Percentiles rank a stretch among this genome's conserved stretches.
phyloP scores from a whole-genome alignment of 495 filamentous ascomycete genomes.

The Venustampulla echinocandica region DNA sequence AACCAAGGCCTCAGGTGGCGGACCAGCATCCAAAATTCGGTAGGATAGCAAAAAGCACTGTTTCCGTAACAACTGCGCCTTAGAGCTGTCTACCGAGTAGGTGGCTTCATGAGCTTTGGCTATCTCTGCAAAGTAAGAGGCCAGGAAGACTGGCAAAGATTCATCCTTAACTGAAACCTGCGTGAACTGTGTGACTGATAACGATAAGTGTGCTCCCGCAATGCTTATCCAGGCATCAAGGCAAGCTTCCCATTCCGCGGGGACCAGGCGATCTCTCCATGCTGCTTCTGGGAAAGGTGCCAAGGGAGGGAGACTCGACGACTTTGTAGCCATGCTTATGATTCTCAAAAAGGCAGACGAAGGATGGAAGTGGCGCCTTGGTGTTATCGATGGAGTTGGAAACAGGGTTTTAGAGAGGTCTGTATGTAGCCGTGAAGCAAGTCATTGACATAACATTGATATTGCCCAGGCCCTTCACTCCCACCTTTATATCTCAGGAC shows the following conservation, averaged over 20 bases:
- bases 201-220: slow-evolving; percentile 50
- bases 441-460: too few relatives aligned
- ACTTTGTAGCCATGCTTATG: slow-evolving; percentile 16
- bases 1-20: slow-evolving; percentile 37
- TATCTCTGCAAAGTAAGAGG: slow-evolving; percentile 16
- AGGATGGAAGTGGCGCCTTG: too few relatives aligned
- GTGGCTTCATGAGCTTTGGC: slow-evolving; percentile 5
- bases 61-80: slow-evolving; percentile 48
- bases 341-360: neutral
- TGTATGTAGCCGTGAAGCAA: too few relatives aligned
- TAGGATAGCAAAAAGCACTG: slow-evolving; percentile 52
- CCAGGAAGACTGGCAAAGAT: slow-evolving; percentile 35
- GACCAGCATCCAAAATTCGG: slow-evolving; percentile 34
- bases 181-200: slow-evolving; percentile 45
- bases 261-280: slow-evolving; percentile 54
- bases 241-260: slow-evolving; percentile 69
- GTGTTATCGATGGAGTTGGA: too few relatives aligned
- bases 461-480: too few relatives aligned
- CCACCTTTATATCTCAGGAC: too few relatives aligned
- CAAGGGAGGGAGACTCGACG: slow-evolving; percentile 48
- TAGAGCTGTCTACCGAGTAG: slow-evolving; percentile 28
- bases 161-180: slow-evolving; percentile 41
- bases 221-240: slow-evolving; percentile 69
- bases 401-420: too few relatives aligned
- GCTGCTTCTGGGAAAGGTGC: slow-evolving; percentile 64